Evolutionary conservation across 345 rosid genomes (phyloP).

Genomic region (Microcos paniculata): DNA sequence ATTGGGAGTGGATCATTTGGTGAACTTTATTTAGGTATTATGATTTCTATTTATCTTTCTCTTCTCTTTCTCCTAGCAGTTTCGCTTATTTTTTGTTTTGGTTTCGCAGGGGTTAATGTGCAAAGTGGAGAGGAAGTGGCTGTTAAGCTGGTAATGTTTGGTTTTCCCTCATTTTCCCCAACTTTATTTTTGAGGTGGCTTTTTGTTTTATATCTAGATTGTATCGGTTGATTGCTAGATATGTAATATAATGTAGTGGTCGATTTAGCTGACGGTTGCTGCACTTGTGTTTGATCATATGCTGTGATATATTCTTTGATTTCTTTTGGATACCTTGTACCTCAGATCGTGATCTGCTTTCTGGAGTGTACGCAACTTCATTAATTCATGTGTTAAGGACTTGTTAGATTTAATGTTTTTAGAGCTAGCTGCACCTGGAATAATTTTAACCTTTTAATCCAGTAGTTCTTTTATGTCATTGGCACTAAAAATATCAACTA

Average conservation of each 20-base stretch:
- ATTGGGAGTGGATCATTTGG: conserved; percentile 98
- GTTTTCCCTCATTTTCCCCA: background rate
- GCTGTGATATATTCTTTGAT: background rate
- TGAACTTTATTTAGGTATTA: conserved; percentile 76
- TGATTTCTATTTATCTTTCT: background rate
- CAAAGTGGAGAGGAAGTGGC: conserved; percentile 82
- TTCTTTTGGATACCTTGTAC: background rate
- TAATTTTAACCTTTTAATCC: background rate
- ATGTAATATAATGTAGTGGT: background rate
- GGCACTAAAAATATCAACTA: background rate
- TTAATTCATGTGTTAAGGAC: background rate
- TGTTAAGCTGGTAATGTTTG: conserved; percentile 55
- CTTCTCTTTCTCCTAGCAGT: background rate
- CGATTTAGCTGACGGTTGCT: background rate
- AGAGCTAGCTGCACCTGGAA: background rate
- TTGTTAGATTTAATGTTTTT: background rate
- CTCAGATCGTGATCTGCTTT: background rate
- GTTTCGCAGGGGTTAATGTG: conserved; percentile 53
- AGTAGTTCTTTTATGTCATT: background rate
- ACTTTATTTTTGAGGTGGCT: background rate
- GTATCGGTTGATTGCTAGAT: background rate
- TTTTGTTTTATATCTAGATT: background rate
- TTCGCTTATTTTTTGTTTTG: conserved; percentile 2
- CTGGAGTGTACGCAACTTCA: background rate
- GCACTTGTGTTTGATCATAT: background rate